These are phyloP conservation scores for Sarcodon aspratus DNA, from an alignment of 768 basidiomycete genomes.

Conservation along the genomic window DNA sequence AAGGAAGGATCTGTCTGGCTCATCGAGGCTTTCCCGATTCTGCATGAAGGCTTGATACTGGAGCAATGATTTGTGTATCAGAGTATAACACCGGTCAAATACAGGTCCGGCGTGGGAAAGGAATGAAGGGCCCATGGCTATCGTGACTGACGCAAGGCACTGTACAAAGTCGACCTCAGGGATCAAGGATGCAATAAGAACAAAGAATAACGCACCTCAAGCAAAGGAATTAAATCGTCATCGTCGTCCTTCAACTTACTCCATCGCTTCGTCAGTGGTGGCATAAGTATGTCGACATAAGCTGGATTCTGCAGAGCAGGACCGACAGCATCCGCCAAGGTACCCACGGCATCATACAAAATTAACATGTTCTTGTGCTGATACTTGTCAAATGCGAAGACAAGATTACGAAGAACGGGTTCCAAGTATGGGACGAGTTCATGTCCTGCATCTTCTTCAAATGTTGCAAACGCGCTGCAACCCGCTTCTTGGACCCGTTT, in stretches of 20 bases:
- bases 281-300: slow-evolving; percentile 94
- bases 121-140: slow-evolving; percentile 89
- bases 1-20: slow-evolving; percentile 95
- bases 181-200: background rate
- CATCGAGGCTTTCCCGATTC: slow-evolving; percentile 73
- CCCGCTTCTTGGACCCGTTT: slow-evolving; percentile 99
- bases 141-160: slow-evolving; percentile 97
- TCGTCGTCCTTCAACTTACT: slow-evolving; percentile 84
- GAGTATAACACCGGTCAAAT: slow-evolving; percentile 80
- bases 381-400: slow-evolving; percentile 95
- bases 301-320: slow-evolving; percentile 72
- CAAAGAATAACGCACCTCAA: slow-evolving; percentile 56
- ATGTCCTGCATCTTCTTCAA: slow-evolving; percentile 92
- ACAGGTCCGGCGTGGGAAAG: slow-evolving; percentile 81
- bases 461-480: slow-evolving; percentile 95
- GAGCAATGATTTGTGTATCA: slow-evolving; percentile 75
- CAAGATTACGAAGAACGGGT: slow-evolving; percentile 88
- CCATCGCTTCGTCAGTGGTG: slow-evolving; percentile 86
- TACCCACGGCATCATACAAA: slow-evolving; percentile 97
- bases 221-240: slow-evolving; percentile 83
- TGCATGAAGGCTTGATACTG: slow-evolving; percentile 84
- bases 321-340: slow-evolving; percentile 93
- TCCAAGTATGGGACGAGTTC: slow-evolving; percentile 90
- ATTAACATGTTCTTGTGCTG: slow-evolving; percentile 99
- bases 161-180: slow-evolving; percentile 17